Conservation (phyloP, 768 basidiomycete species). For the Lenzites betulinus region DNA sequence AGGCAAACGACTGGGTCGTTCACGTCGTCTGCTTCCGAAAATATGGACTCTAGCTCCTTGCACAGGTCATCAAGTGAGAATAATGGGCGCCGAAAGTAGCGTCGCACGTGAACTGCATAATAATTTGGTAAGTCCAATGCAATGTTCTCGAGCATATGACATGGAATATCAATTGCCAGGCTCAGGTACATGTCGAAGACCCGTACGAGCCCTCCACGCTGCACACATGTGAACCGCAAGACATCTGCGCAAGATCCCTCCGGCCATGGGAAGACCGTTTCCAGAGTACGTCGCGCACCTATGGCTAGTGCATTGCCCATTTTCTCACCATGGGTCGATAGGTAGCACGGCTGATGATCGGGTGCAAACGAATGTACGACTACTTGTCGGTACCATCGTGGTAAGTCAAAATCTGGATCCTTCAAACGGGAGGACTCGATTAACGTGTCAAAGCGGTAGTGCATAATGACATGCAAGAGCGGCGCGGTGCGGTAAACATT, state of each 20-base stretch:
- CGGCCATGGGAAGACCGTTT: background rate
- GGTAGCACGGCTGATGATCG: background rate
- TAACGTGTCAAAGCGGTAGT: background rate
- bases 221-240: background rate
- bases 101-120: background rate
- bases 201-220: background rate
- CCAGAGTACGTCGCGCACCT: background rate
- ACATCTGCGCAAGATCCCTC: background rate
- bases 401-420: background rate
- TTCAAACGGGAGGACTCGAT: background rate
- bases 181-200: constrained; percentile 1
- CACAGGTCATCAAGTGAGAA: constrained; percentile 1
- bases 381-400: background rate
- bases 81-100: background rate
- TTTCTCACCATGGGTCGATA: background rate
- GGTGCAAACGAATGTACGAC: background rate
- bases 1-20: background rate
- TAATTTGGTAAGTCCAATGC: constrained; percentile 10
- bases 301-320: constrained; percentile 5
- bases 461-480: background rate
- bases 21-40: background rate
- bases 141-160: background rate
- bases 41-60: background rate
- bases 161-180: background rate
- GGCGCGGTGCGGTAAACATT: background rate